These are phyloP conservation scores for Suillus spraguei DNA, from an alignment of 768 basidiomycete genomes.

Conservation along the genomic window DNA sequence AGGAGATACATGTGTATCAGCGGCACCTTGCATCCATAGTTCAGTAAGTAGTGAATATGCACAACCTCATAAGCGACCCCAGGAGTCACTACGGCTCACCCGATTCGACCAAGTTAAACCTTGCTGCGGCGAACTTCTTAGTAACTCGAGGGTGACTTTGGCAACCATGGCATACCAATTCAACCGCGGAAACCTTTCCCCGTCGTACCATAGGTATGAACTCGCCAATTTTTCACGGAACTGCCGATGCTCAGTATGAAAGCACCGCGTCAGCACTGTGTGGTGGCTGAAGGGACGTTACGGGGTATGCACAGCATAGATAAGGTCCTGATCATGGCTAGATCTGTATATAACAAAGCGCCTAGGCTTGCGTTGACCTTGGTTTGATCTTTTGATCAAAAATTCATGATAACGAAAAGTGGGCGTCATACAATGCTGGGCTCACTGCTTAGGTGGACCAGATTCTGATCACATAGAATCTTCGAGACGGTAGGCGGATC, in stretches of 20 bases:
- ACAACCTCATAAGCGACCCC: neutral
- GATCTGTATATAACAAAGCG: neutral
- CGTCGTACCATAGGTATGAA: neutral
- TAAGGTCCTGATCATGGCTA: neutral
- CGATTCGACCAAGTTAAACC: neutral
- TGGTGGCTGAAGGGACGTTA: neutral
- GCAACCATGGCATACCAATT: neutral
- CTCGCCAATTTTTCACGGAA: neutral
- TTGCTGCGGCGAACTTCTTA: neutral
- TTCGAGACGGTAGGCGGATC: neutral
- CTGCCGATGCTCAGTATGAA: neutral
- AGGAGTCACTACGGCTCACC: neutral
- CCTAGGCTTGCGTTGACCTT: slow-evolving; percentile 5
- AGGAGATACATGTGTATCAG: neutral
- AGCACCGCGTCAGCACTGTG: neutral
- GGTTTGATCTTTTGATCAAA: neutral
- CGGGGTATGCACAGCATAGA: neutral
- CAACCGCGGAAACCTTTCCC: neutral
- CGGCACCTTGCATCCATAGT: neutral
- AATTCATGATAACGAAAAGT: neutral
- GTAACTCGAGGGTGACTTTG: neutral
- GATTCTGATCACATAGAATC: neutral
- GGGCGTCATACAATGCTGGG: neutral
- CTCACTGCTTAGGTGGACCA: neutral
- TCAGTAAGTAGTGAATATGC: neutral